A percentile compares a stretch with the other conserved stretches of the same genome.
These are phyloP conservation scores for Paracoccidioides lutzii DNA, from an alignment of 2,329 filamentous ascomycete genomes.

Conservation along the genomic window DNA sequence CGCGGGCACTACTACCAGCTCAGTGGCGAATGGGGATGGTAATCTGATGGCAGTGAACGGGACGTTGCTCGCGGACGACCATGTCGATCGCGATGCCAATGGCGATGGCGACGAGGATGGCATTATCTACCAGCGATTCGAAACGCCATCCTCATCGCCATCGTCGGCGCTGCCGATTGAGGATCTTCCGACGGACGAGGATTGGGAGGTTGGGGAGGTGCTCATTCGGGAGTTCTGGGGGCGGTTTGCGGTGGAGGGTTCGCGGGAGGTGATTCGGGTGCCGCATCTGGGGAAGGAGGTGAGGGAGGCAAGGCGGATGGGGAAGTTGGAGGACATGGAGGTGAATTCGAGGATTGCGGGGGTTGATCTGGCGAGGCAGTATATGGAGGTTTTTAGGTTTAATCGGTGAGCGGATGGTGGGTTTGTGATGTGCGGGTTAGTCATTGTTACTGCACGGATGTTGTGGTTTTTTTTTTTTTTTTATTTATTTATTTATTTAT, in stretches of 20 bases:
- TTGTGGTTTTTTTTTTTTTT: no score
- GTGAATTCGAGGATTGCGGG: conserved; percentile 18
- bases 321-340: conserved; percentile 6
- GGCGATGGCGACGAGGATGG: background rate
- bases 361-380: conserved; percentile 32
- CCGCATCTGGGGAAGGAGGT: conserved; percentile 28
- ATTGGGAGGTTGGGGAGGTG: conserved; percentile 25
- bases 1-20: background rate
- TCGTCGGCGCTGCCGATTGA: background rate
- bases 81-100: background rate
- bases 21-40: background rate
- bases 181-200: conserved; percentile 18
- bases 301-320: conserved; percentile 15
- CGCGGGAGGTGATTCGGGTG: conserved; percentile 30
- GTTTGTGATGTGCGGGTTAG: no score
- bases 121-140: background rate
- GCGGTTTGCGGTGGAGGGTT: conserved; percentile 24
- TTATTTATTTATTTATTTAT: no score
- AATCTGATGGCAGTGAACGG: background rate
- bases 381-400: conserved; percentile 34
- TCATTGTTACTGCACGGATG: no score
- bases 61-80: background rate
- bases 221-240: conserved; percentile 33
- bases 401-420: conserved; percentile 19
- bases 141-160: background rate